Conservation (phyloP, 1,139 yeast genomes). For the Arxiozyma slooffiae region DNA sequence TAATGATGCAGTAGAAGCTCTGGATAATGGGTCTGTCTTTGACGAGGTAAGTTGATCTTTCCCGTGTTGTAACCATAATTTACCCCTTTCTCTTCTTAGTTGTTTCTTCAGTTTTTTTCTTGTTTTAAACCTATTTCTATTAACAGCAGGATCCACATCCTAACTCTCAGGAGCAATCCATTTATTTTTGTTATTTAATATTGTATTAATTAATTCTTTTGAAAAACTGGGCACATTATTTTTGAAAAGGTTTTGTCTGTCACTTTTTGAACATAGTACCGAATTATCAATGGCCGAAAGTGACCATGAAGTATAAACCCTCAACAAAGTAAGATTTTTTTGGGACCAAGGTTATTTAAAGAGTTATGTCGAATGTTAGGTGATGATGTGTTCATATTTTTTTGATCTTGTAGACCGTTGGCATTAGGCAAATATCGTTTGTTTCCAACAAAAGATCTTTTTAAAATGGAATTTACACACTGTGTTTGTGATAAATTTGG, state of each 20-base stretch:
- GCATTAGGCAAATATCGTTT: neutral
- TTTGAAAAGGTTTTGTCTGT: neutral
- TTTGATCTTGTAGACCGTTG: neutral
- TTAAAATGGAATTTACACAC: neutral
- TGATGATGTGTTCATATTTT: conserved; percentile 5
- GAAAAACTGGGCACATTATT: conserved; percentile 1
- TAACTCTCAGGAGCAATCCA: conserved; percentile 76
- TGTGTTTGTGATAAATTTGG: neutral
- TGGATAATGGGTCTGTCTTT: neutral
- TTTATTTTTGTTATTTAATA: conserved; percentile 11
- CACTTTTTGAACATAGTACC: neutral
- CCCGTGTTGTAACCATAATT: neutral
- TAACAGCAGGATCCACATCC: conserved; percentile 43
- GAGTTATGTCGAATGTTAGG: conserved; percentile 9
- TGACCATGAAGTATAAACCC: conserved; percentile 15
- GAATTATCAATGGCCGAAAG: conserved; percentile 6
- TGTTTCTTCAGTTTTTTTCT: conserved; percentile 2
- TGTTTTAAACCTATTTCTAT: conserved; percentile 9
- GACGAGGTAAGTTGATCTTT: neutral
- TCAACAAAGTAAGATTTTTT: conserved; percentile 21
- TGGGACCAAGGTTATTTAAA: conserved; percentile 18
- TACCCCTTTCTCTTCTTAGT: neutral
- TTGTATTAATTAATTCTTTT: conserved; percentile 3
- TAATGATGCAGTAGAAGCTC: neutral
- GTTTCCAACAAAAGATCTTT: neutral